Conservation (phyloP, 2,329 filamentous ascomycete genomes). For the Venturia aucupariae region DNA sequence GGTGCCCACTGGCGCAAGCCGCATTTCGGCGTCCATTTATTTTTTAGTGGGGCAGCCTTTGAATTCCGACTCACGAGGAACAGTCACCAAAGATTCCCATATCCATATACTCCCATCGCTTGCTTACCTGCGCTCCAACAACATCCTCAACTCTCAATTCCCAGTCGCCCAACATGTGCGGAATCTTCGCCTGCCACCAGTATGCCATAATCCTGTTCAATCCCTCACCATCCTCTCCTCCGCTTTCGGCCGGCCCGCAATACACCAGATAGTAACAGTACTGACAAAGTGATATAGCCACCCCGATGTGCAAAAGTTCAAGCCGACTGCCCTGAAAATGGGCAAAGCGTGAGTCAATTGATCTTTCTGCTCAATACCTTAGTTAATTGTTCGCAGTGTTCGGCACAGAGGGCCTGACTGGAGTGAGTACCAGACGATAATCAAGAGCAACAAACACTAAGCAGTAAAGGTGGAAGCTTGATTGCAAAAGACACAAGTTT, state of each 20-base stretch:
- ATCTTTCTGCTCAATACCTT: conserved; percentile 24
- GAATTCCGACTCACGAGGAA: neutral
- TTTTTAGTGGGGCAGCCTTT: neutral
- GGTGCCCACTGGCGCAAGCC: neutral
- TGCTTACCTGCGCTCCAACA: neutral
- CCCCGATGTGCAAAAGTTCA: conserved; percentile 92
- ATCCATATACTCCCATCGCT: neutral
- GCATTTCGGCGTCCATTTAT: neutral
- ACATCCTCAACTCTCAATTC: conserved; percentile 19
- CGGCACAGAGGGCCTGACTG: conserved; percentile 97
- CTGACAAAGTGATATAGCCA: conserved; percentile 45
- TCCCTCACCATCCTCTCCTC: conserved; percentile 20
- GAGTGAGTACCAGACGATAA: conserved; percentile 56
- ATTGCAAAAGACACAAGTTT: conserved; percentile 85
- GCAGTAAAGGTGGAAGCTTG: conserved; percentile 68
- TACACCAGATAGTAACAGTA: conserved; percentile 17
- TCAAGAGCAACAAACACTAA: conserved; percentile 2
- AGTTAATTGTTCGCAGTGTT: conserved; percentile 48
- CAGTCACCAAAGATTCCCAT: neutral
- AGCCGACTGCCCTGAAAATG: conserved; percentile 86
- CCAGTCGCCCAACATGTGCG: conserved; percentile 63
- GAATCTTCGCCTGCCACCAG: conserved; percentile 93
- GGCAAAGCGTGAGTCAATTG: conserved; percentile 70
- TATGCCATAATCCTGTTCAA: conserved; percentile 30
- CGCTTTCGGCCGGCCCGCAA: conserved; percentile 24